These are phyloP conservation scores for Termitomyces sp. DNA, from an alignment of 768 basidiomycete genomes.

Conservation along the genomic window DNA sequence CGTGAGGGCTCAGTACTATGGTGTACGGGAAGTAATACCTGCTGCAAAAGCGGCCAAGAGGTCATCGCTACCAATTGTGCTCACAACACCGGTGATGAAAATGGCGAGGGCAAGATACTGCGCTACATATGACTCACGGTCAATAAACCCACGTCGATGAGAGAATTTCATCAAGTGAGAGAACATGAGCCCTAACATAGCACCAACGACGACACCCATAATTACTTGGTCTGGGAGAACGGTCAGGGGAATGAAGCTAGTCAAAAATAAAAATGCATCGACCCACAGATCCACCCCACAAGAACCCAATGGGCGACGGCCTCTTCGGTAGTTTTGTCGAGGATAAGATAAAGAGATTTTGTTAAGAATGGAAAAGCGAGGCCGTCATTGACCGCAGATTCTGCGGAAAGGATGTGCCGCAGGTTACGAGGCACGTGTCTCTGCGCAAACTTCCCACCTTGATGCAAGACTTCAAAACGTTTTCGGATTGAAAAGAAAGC, in stretches of 20 bases:
- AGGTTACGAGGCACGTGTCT: slow-evolving; percentile 73
- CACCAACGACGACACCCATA: slow-evolving; percentile 72
- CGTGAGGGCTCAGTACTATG: slow-evolving; percentile 8
- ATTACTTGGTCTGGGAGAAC: slow-evolving; percentile 70
- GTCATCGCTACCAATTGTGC: slow-evolving; percentile 82
- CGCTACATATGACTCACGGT: slow-evolving; percentile 83
- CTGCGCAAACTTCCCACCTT: slow-evolving; percentile 69
- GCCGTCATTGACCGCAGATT: slow-evolving; percentile 94
- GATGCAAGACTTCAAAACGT: background rate
- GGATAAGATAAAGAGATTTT: slow-evolving; percentile 79
- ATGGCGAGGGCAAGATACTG: slow-evolving; percentile 76
- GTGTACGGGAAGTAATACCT: slow-evolving; percentile 38
- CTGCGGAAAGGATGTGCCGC: slow-evolving; percentile 78
- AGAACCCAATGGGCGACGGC: slow-evolving; percentile 87
- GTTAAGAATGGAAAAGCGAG: slow-evolving; percentile 91
- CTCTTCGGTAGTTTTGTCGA: slow-evolving; percentile 58
- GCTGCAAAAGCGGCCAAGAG: slow-evolving; percentile 87
- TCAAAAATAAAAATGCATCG: background rate
- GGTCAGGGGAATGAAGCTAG: background rate
- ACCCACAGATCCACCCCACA: slow-evolving; percentile 75
- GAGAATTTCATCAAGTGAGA: slow-evolving; percentile 71
- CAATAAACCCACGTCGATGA: slow-evolving; percentile 63
- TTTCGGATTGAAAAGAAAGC: background rate
- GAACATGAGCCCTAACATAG: slow-evolving; percentile 59
- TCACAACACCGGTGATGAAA: slow-evolving; percentile 74